phyloP scores from a whole-genome alignment of 108 stramenopile species.

The Skeletonema tropicum region DNA sequence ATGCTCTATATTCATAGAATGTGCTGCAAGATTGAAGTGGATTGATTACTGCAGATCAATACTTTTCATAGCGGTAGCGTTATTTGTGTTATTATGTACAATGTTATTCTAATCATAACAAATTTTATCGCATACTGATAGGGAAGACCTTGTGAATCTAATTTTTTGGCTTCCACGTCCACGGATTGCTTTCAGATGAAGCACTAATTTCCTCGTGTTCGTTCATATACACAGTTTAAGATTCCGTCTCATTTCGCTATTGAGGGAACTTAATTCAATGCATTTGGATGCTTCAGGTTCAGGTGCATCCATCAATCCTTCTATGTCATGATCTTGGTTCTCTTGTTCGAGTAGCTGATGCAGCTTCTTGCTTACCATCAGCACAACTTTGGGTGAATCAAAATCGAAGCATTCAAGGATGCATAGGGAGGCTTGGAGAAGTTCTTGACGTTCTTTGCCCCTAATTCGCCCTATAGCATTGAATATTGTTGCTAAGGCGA shows the following conservation, averaged over 20 bases:
- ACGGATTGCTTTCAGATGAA: background rate
- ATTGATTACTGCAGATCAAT: too few relatives aligned
- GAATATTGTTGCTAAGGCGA: conserved; percentile 44
- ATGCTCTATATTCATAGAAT: too few relatives aligned
- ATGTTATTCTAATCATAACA: background rate
- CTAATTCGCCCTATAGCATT: conserved; percentile 36
- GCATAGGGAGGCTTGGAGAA: background rate
- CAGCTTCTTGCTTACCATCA: background rate
- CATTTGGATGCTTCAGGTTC: background rate
- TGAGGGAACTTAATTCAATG: background rate
- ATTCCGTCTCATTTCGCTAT: background rate
- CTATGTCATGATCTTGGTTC: background rate
- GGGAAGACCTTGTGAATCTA: background rate
- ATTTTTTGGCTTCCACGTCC: background rate
- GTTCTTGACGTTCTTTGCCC: background rate
- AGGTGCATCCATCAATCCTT: background rate
- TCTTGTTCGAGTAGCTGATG: background rate
- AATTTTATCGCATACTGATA: background rate
- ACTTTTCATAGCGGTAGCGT: background rate
- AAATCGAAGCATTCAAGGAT: background rate
- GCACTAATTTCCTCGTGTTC: background rate
- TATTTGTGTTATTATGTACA: background rate
- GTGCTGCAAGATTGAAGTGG: too few relatives aligned
- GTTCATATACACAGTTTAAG: background rate
- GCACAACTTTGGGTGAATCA: background rate